These are phyloP conservation scores for Lactarius quietus DNA, from an alignment of 768 basidiomycete genomes.

Conservation along the genomic window DNA sequence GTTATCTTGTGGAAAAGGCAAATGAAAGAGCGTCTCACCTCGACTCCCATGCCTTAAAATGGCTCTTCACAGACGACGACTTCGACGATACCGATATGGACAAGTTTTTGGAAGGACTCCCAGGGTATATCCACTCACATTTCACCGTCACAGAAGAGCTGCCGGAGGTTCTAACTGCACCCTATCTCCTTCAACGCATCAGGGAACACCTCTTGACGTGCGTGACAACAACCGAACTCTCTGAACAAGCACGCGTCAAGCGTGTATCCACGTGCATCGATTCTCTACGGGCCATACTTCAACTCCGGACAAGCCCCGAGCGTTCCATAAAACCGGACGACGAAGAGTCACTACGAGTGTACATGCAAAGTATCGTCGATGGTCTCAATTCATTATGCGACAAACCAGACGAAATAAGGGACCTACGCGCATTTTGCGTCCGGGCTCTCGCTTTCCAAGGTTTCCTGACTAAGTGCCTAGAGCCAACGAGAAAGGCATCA, in stretches of 20 bases:
- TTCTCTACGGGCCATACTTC: conserved; percentile 1
- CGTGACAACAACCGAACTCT: not conserved
- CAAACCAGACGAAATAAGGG: not conserved
- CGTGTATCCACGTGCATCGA: conserved; percentile 9
- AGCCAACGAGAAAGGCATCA: not conserved
- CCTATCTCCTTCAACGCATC: not conserved
- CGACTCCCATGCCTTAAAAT: conserved; percentile 6
- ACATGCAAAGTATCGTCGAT: not conserved
- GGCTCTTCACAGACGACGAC: conserved; percentile 13
- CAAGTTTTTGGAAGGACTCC: conserved; percentile 9
- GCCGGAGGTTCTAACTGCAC: not conserved
- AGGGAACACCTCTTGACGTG: conserved; percentile 11
- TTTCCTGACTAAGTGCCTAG: not conserved
- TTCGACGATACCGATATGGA: conserved; percentile 15
- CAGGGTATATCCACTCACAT: conserved; percentile 9
- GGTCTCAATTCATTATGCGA: not conserved
- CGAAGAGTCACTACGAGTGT: not conserved
- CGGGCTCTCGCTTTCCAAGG: conserved; percentile 4
- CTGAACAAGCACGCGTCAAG: not conserved
- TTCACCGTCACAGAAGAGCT: not conserved
- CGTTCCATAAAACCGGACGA: not conserved
- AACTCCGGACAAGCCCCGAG: not conserved
- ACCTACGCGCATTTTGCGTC: conserved; percentile 8
- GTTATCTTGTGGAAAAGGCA: not conserved
- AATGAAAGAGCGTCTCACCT: not conserved